Base-by-base conservation (phyloP, 768 basidiomycete species). In the Lactifluus piperatus region DNA sequence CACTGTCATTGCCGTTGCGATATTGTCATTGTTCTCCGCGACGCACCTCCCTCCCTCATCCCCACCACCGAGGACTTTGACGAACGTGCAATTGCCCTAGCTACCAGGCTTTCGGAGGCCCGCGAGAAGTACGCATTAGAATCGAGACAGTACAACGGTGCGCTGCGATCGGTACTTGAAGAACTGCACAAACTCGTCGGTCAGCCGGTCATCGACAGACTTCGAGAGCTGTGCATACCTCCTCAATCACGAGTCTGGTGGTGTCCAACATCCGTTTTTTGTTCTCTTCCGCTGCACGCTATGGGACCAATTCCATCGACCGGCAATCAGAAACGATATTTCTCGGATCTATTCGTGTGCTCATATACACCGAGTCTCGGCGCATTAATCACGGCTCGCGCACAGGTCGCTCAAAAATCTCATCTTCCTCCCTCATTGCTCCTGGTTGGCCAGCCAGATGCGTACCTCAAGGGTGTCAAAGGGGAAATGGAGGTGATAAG, bases 271-370 rank as follows among this genome's bases (percentile, higher is more conserved):
- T 34, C 34, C 29, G 24, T 30, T 2, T 41, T 60, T 18, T 54
- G 44, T 20, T 50, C 48, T 22, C 59, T 63, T 26, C 62, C 62
- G 4, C 39, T 63, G 20, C 62, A 64, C 32, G 59, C 62, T 9
- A 61, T 61, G 30, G 60, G 58, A 0, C 43, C 56, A 32, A 51
- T 61, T 22, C 34, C 44, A 9, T 41, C 43, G 16, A 41, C 30
- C 6, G 37, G 30, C 11, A 11, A 11, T 13, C 26, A n/a, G 6
- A 39, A 49, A 2, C 48, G 4, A 32, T 39, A 50, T 24, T 36
- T 62, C 22, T 53, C 56, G 5, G 54, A 64, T 22, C 11, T 53
- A 14, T 62, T 53, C 20, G 34, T 56, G 22, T 62, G 56, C 22
- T 64, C 63, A 5, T 64, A 64, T 18, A 59, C 48, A 2, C 53